Conservation (phyloP, 1,139 yeast genomes). For the Geotrichum carabidarum region DNA sequence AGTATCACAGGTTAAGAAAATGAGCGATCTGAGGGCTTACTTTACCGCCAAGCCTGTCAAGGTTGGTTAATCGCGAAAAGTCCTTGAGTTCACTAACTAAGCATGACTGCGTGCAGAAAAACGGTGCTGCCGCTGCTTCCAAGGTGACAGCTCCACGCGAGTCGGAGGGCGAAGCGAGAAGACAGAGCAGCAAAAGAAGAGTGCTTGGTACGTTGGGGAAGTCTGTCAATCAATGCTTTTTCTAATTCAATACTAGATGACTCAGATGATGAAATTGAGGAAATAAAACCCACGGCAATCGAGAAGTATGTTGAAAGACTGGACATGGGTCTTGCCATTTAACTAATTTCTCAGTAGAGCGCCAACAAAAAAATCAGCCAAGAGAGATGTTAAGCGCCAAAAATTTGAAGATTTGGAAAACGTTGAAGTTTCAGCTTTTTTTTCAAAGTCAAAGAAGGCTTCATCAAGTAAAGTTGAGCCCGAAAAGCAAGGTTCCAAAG, state of each 20-base stretch:
- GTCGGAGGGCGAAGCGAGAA: not conserved
- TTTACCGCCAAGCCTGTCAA: slow-evolving; percentile 14
- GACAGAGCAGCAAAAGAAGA: slow-evolving; percentile 10
- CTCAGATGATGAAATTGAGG: slow-evolving; percentile 16
- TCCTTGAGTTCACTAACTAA: too few species aligned
- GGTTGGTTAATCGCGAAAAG: not conserved
- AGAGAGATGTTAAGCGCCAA: slow-evolving; percentile 12
- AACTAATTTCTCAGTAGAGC: not conserved
- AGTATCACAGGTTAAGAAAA: not conserved
- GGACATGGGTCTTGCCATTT: not conserved
- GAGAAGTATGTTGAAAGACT: not conserved
- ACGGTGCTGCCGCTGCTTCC: slow-evolving; percentile 2
- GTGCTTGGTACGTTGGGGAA: slow-evolving; percentile 11
- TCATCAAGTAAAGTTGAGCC: slow-evolving; percentile 7
- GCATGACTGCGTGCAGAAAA: not conserved
- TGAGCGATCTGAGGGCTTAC: slow-evolving; percentile 17
- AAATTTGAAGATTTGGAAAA: slow-evolving; percentile 21
- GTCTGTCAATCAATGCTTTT: not conserved
- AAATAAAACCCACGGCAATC: not conserved
- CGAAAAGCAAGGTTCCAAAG: not conserved
- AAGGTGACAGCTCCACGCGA: not conserved
- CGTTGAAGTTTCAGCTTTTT: slow-evolving; percentile 23
- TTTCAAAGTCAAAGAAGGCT: slow-evolving; percentile 16
- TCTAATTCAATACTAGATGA: slow-evolving; percentile 9
- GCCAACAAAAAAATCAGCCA: slow-evolving; percentile 6